Base-by-base conservation (phyloP, 768 basidiomycete genomes). In the Coprinopsis sp. region DNA sequence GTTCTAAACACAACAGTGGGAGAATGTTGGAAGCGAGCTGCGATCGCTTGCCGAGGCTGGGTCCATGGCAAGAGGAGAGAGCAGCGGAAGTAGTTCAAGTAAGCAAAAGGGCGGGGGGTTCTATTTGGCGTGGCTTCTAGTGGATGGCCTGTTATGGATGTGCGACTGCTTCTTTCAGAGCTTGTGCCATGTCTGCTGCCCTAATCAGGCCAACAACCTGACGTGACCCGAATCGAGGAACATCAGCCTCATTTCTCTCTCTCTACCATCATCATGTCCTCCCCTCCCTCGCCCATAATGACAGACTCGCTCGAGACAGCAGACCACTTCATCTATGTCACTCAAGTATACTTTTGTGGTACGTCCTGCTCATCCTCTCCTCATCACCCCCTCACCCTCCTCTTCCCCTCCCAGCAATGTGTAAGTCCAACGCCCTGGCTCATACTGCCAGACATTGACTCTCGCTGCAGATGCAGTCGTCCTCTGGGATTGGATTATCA, bases 331-430 rank as follows among this genome's bases (percentile, higher is more conserved):
- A 86, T 89, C 64, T 87, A 83, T 67, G 80, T 87, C 62, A 76
- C 76, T 64, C 87, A 90, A 68, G 77, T 88, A 63, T 87, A 87
- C 71, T 89, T 90, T 66, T 89, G 86, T 72, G 84, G 87, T 89
- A 63, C 68, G 85, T 79, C 49, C 52, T 56, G 49, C 49, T 51
- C 57, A 51, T 48, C 34, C 45, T 53, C 37, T 55, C 52, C 40
- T 44, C 52, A 38, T 44, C 51, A 54, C 19, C 51, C 64, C 51
- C 62, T 69, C 53, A 67, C 54, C 59, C 56, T 51, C 56, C 55
- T 55, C 50, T 47, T 56, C 63, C 55, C 16, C 29, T 44, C 14
- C 52, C 58, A 87, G 84, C 84, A 60, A 85, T 86, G 83, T 87
- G 84, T 85, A 76, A 62, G 70, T 51, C 54, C 44, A 51, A 51